Evolutionary conservation across 2,329 filamentous ascomycete genomes (phyloP).

Genomic region (Metarhizium humberi): DNA sequence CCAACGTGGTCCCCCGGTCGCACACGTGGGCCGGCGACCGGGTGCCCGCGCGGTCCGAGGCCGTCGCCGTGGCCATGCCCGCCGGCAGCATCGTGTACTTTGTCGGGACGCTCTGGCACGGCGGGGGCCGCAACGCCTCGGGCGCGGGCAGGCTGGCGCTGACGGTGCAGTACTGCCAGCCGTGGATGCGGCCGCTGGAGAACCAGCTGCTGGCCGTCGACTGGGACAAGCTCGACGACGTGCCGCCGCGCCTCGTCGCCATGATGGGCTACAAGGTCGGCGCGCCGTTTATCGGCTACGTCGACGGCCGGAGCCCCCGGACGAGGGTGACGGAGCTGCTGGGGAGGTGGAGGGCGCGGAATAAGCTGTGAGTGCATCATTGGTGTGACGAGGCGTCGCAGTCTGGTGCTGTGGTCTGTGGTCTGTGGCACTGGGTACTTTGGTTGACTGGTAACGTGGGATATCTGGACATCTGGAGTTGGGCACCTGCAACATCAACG

Average conservation of each 20-base stretch:
- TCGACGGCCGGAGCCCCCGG: slow-evolving; percentile 13
- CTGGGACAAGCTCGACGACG: slow-evolving; percentile 12
- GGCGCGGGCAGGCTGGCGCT: slow-evolving; percentile 20
- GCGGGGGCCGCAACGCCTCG: slow-evolving; percentile 25
- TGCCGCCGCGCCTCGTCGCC: slow-evolving; percentile 14
- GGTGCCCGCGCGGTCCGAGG: slow-evolving; percentile 15
- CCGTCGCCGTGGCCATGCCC: slow-evolving; percentile 23
- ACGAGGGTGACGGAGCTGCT: slow-evolving; percentile 9
- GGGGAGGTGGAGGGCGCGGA: slow-evolving; percentile 5
- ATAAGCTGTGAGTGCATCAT: neutral
- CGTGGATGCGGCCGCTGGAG: slow-evolving; percentile 28
- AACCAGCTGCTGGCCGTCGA: slow-evolving; percentile 27
- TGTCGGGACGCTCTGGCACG: slow-evolving; percentile 26
- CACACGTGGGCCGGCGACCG: slow-evolving; percentile 22
- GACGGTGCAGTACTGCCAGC: slow-evolving; percentile 31
- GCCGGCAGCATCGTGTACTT: slow-evolving; percentile 26
- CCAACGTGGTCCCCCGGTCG: slow-evolving; percentile 23
- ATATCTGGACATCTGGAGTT: too few relatives aligned
- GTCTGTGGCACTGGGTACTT: too few relatives aligned
- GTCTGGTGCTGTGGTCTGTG: too few relatives aligned
- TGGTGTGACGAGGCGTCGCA: too few relatives aligned
- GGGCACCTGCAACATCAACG: too few relatives aligned
- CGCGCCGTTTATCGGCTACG: slow-evolving; percentile 14
- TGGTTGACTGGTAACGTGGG: too few relatives aligned
- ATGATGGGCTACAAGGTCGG: slow-evolving; percentile 16